A percentile compares a stretch with the other conserved stretches of the same genome.
Evolutionary conservation across 768 basidiomycete species (phyloP).

Genomic region (Xerocomus spinulosus): DNA sequence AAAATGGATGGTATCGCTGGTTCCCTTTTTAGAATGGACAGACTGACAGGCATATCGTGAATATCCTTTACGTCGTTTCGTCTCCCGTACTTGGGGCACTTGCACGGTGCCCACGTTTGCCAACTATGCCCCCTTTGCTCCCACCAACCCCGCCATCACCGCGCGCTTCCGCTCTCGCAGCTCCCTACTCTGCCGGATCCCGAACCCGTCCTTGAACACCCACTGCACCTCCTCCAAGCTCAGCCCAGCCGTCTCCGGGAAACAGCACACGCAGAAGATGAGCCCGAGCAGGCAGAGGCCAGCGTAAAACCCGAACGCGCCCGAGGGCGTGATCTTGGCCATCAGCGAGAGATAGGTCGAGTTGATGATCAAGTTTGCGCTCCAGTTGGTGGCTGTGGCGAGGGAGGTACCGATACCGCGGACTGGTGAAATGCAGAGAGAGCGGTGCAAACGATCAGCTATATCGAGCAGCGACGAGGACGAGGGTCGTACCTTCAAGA

Average conservation of each 20-base stretch:
- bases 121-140: neutral
- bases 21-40: no score
- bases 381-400: conserved; percentile 76
- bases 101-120: neutral
- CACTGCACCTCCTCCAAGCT: conserved; percentile 63
- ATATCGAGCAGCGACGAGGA: no score
- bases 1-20: no score
- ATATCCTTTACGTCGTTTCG: no score
- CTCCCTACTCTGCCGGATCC: conserved; percentile 51
- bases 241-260: conserved; percentile 77
- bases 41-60: no score
- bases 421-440: conserved; percentile 34
- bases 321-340: conserved; percentile 65
- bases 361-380: conserved; percentile 68
- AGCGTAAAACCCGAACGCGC: conserved; percentile 75
- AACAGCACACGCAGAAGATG: conserved; percentile 64
- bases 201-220: conserved; percentile 62
- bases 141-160: neutral
- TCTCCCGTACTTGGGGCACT: no score
- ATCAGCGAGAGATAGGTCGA: conserved; percentile 80
- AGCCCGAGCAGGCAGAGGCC: conserved; percentile 66
- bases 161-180: conserved; percentile 32
- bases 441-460: neutral
- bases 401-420: conserved; percentile 75
- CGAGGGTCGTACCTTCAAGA: conserved; percentile 49